A percentile compares a stretch with the other conserved stretches of the same genome.
phyloP scores from a whole-genome alignment of 2,329 filamentous ascomycete species.

The Botryosphaeria dothidea region DNA sequence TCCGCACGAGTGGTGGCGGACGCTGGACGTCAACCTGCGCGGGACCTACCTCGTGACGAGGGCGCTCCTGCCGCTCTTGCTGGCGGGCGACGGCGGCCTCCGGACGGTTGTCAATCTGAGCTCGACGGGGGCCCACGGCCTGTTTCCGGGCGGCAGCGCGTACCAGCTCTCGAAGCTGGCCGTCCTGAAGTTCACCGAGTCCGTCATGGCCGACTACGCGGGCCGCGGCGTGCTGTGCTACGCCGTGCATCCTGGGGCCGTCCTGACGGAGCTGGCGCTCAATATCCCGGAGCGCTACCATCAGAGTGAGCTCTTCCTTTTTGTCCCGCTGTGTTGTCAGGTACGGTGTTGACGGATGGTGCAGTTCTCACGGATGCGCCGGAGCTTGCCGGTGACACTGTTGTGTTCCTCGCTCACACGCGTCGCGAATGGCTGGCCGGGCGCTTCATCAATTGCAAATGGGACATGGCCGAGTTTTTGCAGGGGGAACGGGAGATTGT shows the following conservation, averaged over 20 bases:
- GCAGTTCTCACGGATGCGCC: background rate
- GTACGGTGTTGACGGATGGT: background rate
- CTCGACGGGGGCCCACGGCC: conserved; percentile 44
- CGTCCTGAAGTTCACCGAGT: conserved; percentile 52
- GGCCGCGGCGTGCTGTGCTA: conserved; percentile 28
- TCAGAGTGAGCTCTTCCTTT: too few species aligned
- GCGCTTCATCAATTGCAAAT: conserved; percentile 47
- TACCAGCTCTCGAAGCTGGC: conserved; percentile 56
- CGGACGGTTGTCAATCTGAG: conserved; percentile 52
- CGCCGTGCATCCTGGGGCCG: conserved; percentile 31
- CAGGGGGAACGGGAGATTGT: too few species aligned
- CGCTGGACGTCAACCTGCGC: conserved; percentile 51
- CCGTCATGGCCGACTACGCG: conserved; percentile 43
- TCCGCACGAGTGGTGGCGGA: conserved; percentile 43
- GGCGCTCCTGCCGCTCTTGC: conserved; percentile 48
- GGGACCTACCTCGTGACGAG: conserved; percentile 49
- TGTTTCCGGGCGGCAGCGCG: conserved; percentile 22
- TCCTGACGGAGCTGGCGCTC: conserved; percentile 26
- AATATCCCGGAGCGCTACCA: background rate
- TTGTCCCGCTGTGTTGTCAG: too few species aligned
- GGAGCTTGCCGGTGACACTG: conserved; percentile 5
- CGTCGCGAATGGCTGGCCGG: conserved; percentile 49
- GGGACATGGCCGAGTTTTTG: conserved; percentile 51
- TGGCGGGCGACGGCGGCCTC: conserved; percentile 26
- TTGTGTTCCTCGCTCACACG: conserved; percentile 39